Conservation (phyloP, 108 stramenopile genomes). For the Conticribra weissflogii region DNA sequence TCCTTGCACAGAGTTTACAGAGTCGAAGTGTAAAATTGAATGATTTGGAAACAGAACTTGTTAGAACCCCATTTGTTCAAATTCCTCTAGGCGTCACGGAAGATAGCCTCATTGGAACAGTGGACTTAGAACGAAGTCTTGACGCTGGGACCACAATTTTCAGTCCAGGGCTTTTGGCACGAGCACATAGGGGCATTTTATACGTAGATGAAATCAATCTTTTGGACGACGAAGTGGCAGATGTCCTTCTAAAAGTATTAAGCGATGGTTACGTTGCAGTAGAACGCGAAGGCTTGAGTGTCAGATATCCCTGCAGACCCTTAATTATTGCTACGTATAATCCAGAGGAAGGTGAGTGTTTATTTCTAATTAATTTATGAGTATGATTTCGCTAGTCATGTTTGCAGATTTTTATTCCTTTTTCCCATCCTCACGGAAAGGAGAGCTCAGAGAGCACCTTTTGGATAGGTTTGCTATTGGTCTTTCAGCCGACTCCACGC, state of each 20-base stretch:
- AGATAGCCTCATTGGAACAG: slow-evolving; percentile 67
- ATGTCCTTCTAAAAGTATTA: slow-evolving; percentile 65
- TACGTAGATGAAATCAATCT: slow-evolving; percentile 81
- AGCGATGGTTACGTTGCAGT: slow-evolving; percentile 66
- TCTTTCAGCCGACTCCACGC: slow-evolving; percentile 58
- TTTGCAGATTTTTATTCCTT: too few species aligned
- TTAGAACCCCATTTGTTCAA: slow-evolving; percentile 68
- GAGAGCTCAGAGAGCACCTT: slow-evolving; percentile 71
- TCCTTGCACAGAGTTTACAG: slow-evolving; percentile 43
- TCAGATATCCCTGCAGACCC: slow-evolving; percentile 67
- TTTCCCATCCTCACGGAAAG: too few species aligned
- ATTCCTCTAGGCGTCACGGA: slow-evolving; percentile 77
- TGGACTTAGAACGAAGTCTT: slow-evolving; percentile 65
- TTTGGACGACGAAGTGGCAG: slow-evolving; percentile 64
- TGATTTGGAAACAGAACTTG: slow-evolving; percentile 61
- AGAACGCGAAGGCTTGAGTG: slow-evolving; percentile 64
- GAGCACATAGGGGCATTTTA: slow-evolving; percentile 65
- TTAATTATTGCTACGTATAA: slow-evolving; percentile 75
- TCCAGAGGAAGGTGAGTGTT: slow-evolving; percentile 85
- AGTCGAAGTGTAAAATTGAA: slow-evolving; percentile 33
- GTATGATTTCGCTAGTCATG: too few species aligned
- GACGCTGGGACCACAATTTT: slow-evolving; percentile 65
- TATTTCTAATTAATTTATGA: too few species aligned
- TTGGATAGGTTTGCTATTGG: slow-evolving; percentile 72
- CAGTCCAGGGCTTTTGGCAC: slow-evolving; percentile 68